A percentile compares a stretch with the other conserved stretches of the same genome.
phyloP scores from a whole-genome alignment of 495 filamentous ascomycete genomes.

The Hypoxylon fragiforme region DNA sequence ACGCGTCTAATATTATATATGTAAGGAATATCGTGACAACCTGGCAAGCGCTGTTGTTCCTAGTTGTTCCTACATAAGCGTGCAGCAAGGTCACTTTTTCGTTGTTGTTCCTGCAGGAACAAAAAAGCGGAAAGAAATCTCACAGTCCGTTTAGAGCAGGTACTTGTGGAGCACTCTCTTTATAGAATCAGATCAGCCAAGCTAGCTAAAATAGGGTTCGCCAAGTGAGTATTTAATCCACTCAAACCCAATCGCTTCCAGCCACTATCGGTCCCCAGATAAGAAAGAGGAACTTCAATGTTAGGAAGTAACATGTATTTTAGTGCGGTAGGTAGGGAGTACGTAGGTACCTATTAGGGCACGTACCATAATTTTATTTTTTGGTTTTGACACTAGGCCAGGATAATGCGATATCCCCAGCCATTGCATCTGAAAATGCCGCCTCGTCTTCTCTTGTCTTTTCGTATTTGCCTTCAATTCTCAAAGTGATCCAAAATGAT shows the following conservation, averaged over 20 bases:
- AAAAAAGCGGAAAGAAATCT: conserved; percentile 2
- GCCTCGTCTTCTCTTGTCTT: conserved; percentile 4
- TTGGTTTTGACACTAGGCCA: too few species aligned
- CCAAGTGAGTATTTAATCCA: conserved; percentile 1
- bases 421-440: too few species aligned
- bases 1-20: too few species aligned
- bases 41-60: conserved; percentile 23
- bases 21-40: conserved; percentile 16
- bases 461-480: background rate
- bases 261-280: background rate
- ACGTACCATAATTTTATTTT: too few species aligned
- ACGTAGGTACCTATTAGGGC: too few species aligned
- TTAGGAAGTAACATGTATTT: too few species aligned
- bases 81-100: conserved; percentile 1
- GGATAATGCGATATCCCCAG: too few species aligned
- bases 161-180: too few species aligned
- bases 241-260: conserved; percentile 17
- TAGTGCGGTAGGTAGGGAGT: too few species aligned
- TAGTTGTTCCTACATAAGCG: background rate
- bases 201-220: conserved; percentile 6
- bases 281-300: conserved; percentile 17
- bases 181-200: conserved; percentile 20
- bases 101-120: conserved; percentile 37
- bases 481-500: background rate
- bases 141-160: too few species aligned